These are phyloP conservation scores for Penicillium janthinellum DNA, from an alignment of 2,329 filamentous ascomycete species.

Conservation along the genomic window DNA sequence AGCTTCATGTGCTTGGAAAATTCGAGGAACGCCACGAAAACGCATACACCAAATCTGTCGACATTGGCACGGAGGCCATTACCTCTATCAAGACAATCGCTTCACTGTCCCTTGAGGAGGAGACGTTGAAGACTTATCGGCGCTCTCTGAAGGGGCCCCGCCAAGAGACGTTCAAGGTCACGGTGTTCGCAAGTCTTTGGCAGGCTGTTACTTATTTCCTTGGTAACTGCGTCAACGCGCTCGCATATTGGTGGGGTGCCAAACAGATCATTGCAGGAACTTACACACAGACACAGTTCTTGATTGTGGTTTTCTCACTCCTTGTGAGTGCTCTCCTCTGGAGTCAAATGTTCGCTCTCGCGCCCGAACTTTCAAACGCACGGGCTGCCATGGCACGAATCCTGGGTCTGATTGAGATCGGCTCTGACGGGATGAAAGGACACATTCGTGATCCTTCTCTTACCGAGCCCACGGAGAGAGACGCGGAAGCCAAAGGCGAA, in stretches of 20 bases:
- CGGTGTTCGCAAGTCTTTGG: slow-evolving; percentile 50
- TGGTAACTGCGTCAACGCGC: slow-evolving; percentile 69
- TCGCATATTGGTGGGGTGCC: slow-evolving; percentile 80
- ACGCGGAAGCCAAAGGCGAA: slow-evolving; percentile 24
- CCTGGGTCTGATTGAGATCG: slow-evolving; percentile 44
- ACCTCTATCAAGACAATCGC: slow-evolving; percentile 56
- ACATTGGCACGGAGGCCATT: slow-evolving; percentile 55
- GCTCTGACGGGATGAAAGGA: slow-evolving; percentile 36
- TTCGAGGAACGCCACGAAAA: slow-evolving; percentile 59
- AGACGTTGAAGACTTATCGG: slow-evolving; percentile 50
- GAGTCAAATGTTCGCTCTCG: slow-evolving; percentile 73
- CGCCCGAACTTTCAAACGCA: slow-evolving; percentile 72
- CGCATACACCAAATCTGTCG: slow-evolving; percentile 54
- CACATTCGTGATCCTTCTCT: slow-evolving; percentile 15
- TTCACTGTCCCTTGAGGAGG: slow-evolving; percentile 54
- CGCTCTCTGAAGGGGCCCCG: slow-evolving; percentile 50
- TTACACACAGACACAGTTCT: slow-evolving; percentile 69
- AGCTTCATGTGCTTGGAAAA: slow-evolving; percentile 61
- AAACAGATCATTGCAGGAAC: slow-evolving; percentile 68
- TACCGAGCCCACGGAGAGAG: slow-evolving; percentile 22
- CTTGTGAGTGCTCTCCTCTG: slow-evolving; percentile 73
- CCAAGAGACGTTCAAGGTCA: slow-evolving; percentile 53
- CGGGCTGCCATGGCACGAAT: slow-evolving; percentile 63
- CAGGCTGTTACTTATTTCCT: slow-evolving; percentile 49
- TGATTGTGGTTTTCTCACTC: slow-evolving; percentile 71